phyloP scores from a whole-genome alignment of 192 early-diverging fungal genomes.

The Coemansia reversa region DNA sequence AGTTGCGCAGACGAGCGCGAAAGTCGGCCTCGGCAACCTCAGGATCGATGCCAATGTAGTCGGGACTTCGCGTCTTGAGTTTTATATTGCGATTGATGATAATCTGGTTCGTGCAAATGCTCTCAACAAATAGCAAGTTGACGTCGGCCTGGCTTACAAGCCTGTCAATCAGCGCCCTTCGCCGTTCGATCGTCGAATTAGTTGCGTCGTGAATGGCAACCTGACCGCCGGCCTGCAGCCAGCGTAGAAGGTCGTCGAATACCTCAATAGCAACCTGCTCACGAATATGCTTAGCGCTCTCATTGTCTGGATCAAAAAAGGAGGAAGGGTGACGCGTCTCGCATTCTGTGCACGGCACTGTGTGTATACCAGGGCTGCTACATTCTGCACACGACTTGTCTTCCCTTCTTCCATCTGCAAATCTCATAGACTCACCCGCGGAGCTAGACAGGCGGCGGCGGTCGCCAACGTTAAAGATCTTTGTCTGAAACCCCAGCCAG shows the following conservation, averaged over 20 bases:
- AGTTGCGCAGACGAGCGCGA: constrained; percentile 78
- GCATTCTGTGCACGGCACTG: constrained; percentile 30
- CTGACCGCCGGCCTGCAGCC: constrained; percentile 85
- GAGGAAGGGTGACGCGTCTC: constrained; percentile 67
- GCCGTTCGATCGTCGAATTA: constrained; percentile 84
- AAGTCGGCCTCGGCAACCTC: constrained; percentile 86
- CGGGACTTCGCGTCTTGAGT: constrained; percentile 91
- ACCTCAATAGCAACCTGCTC: constrained; percentile 90
- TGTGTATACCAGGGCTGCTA: constrained; percentile 14
- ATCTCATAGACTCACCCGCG: constrained; percentile 23
- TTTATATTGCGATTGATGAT: constrained; percentile 81
- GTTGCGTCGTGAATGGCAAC: constrained; percentile 95
- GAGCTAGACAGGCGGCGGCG: constrained; percentile 69
- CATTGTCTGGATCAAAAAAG: constrained; percentile 95
- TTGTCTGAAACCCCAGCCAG: constrained; percentile 76
- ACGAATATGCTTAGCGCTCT: constrained; percentile 68
- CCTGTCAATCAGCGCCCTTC: constrained; percentile 64
- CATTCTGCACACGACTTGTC: constrained; percentile 36
- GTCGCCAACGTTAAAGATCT: constrained; percentile 95
- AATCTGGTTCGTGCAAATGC: constrained; percentile 71
- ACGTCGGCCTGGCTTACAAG: constrained; percentile 61
- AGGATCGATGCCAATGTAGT: constrained; percentile 85
- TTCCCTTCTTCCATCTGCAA: neutral
- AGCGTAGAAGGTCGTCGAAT: constrained; percentile 85
- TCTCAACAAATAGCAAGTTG: constrained; percentile 75